Percentiles rank a stretch among this genome's conserved stretches.
phyloP scores from a whole-genome alignment of 2,329 filamentous ascomycete species.

The Ophiostoma ips region DNA sequence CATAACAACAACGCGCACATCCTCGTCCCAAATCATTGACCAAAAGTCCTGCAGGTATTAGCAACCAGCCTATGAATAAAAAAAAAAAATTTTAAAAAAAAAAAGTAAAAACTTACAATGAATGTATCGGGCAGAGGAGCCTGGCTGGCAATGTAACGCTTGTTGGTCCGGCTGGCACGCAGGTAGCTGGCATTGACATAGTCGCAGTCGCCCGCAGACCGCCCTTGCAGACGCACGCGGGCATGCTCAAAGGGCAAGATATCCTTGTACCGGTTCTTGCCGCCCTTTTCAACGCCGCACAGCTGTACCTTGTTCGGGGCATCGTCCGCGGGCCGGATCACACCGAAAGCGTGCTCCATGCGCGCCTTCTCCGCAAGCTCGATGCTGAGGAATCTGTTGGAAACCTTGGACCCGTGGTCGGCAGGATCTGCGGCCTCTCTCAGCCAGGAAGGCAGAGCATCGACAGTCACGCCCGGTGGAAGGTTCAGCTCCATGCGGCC shows the following conservation, averaged over 20 bases:
- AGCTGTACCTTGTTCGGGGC: slow-evolving; percentile 45
- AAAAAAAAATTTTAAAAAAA: too few relatives aligned
- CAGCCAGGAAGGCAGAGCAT: slow-evolving; percentile 63
- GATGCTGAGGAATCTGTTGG: slow-evolving; percentile 70
- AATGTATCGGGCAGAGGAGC: slow-evolving; percentile 88
- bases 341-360: slow-evolving; percentile 67
- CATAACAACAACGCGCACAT: slow-evolving; percentile 90
- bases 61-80: neutral
- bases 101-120: slow-evolving; percentile 49
- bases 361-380: slow-evolving; percentile 76
- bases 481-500: slow-evolving; percentile 56
- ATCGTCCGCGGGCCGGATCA: slow-evolving; percentile 27
- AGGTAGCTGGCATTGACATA: slow-evolving; percentile 93
- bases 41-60: slow-evolving; percentile 56
- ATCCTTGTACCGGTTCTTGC: slow-evolving; percentile 95
- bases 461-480: slow-evolving; percentile 30
- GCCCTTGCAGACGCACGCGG: slow-evolving; percentile 63
- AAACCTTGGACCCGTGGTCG: slow-evolving; percentile 67
- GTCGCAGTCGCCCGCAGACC: slow-evolving; percentile 59
- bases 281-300: slow-evolving; percentile 85
- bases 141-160: slow-evolving; percentile 90
- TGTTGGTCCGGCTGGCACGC: slow-evolving; percentile 66
- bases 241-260: slow-evolving; percentile 94
- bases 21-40: slow-evolving; percentile 95
- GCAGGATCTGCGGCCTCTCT: slow-evolving; percentile 47